Conservation (phyloP, 2,329 filamentous ascomycete genomes). For the Trichoderma aggressivum region DNA sequence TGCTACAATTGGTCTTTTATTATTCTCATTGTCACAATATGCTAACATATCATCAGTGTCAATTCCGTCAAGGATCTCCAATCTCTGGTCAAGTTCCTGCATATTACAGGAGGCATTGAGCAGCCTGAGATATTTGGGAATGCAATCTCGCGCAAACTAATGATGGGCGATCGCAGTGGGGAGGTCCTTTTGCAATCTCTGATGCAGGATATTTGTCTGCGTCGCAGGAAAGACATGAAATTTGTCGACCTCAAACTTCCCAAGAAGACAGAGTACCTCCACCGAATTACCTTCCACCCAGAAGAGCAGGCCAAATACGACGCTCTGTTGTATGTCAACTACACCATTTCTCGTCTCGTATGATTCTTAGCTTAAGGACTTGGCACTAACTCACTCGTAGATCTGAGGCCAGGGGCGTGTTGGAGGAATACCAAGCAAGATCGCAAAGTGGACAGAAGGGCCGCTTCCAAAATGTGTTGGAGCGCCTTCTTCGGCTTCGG, state of each 20-base stretch:
- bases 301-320: conserved; percentile 78
- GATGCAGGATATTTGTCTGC: conserved; percentile 76
- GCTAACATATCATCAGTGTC: conserved; percentile 46
- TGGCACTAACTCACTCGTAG: conserved; percentile 34
- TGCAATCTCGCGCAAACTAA: conserved; percentile 59
- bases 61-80: conserved; percentile 80
- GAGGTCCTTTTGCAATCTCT: conserved; percentile 68
- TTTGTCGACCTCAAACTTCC: conserved; percentile 82
- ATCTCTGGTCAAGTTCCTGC: conserved; percentile 73
- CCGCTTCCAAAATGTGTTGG: conserved; percentile 71
- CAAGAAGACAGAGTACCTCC: conserved; percentile 71
- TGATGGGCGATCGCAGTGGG: conserved; percentile 52
- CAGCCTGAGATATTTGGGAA: conserved; percentile 70
- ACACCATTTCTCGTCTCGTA: conserved; percentile 16
- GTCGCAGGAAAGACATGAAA: conserved; percentile 82
- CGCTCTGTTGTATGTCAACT: conserved; percentile 55
- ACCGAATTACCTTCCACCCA: conserved; percentile 67
- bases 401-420: conserved; percentile 69
- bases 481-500: conserved; percentile 76
- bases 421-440: conserved; percentile 56
- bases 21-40: not conserved
- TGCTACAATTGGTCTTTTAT: not conserved
- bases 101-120: conserved; percentile 72
- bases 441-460: conserved; percentile 43
- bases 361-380: not conserved